Evolutionary conservation across 1,284 basidiomycete genomes (phyloP), one percentile per base, ranked within the genome.

Genomic region (Ganoderma leucocontextum): DNA sequence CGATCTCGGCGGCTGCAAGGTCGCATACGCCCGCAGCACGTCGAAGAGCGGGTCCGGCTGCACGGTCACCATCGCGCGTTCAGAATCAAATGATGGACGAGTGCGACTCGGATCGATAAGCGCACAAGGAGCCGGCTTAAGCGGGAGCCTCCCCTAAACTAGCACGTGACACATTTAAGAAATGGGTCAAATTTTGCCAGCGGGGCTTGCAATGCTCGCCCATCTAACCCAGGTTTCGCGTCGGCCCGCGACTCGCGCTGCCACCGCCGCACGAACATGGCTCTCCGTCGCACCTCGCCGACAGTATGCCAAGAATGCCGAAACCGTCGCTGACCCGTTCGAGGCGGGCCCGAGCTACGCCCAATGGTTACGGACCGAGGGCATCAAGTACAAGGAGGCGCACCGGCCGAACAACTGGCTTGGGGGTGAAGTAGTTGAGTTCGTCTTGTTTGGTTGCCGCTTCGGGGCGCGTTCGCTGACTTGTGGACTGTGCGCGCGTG

Each of bases 331-430:
- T 33, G 71, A 71, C 22, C 67, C 65, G 8, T 67, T 69, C 47
- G 66, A 66, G 19, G 68, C 70, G 57, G 77, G 77, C 25, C 74
- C 76, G 15, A 67, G 72, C 1, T 82, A 73, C 60, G 65, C 73
- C n/a, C 72, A 77, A 52, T 86, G 85, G 75, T 74, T 83, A 62
- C 66, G 75, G n/a, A 75, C 72, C 5, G 75, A 79, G 33, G 85
- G 82, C 13, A 72, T 73, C 44, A 75, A 79, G 39, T 86, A 78
- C 70, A 80, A 79, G 75, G 71, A 79, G 41, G 80, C 86, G 5
- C 75, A 80, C 49, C 76, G 76, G 49, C 84, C 87, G 33, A 81
- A 82, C 60, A 87, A 88, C 63, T 91, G 89, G 88, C 81, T 91
- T 29, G 86, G 87, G 72, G 82, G 80, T 42, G 76, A 83, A 75